Percentiles rank a stretch among this genome's conserved stretches.
These are phyloP conservation scores for Mycosarcoma mackinlayi DNA, from an alignment of 1,284 basidiomycete species.

Conservation along the genomic window DNA sequence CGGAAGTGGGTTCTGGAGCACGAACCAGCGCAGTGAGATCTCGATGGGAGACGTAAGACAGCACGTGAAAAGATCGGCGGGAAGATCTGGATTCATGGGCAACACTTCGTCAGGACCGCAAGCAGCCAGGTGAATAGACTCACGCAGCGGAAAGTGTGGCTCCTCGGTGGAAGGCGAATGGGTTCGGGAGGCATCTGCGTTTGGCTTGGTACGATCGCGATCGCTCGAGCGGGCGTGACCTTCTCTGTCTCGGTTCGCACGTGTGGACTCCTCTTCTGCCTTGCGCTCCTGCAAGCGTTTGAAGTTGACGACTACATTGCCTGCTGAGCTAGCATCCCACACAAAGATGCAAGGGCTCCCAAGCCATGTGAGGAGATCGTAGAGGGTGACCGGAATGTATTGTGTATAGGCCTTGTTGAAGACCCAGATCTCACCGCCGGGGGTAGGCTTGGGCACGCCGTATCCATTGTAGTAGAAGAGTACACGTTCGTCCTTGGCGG, in stretches of 20 bases:
- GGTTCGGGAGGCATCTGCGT: conserved; percentile 15
- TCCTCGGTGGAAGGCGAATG: conserved; percentile 44
- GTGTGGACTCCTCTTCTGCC: conserved; percentile 77
- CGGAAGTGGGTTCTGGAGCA: conserved; percentile 83
- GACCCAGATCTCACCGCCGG: conserved; percentile 97
- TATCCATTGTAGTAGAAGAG: conserved; percentile 99
- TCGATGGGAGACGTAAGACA: conserved; percentile 98
- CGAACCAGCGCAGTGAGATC: conserved; percentile 92
- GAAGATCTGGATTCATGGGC: conserved; percentile 94
- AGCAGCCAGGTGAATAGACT: conserved; percentile 94
- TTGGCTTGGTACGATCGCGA: conserved; percentile 20
- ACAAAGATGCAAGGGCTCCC: conserved; percentile 93
- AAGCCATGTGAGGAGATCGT: conserved; percentile 88
- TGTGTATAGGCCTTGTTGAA: conserved; percentile 98
- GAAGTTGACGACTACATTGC: conserved; percentile 91
- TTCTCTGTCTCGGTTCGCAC: conserved; percentile 68
- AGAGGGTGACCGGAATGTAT: conserved; percentile 95
- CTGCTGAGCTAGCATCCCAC: conserved; percentile 97
- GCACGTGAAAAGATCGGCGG: conserved; percentile 96
- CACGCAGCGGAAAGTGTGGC: conserved; percentile 76
- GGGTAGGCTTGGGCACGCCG: conserved; percentile 95
- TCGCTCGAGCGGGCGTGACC: conserved; percentile 21
- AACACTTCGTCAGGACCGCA: conserved; percentile 91
- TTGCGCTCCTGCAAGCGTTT: conserved; percentile 85
- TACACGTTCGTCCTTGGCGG: conserved; percentile 91